Conservation (phyloP, 345 rosid species). For the Stellera chamaejasme region DNA sequence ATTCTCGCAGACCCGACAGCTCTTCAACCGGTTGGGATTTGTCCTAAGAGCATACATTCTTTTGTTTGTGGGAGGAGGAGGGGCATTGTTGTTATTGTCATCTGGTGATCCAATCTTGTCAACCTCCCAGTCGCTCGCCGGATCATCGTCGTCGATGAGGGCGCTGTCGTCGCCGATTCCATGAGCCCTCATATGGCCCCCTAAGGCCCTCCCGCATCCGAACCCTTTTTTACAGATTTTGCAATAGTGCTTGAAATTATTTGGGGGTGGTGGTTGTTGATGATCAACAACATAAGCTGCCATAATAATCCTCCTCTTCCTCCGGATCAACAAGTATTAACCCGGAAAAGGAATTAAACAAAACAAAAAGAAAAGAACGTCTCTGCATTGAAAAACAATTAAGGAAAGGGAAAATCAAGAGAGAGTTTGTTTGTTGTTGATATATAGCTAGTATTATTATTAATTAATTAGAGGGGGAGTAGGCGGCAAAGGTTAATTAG, state of each 20-base stretch:
- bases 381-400: neutral
- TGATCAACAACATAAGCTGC: slow-evolving; percentile 45
- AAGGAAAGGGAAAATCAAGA: slow-evolving; percentile 12
- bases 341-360: neutral
- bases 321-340: slow-evolving; percentile 3
- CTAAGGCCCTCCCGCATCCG: slow-evolving; percentile 61
- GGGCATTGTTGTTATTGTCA: neutral
- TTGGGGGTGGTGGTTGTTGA: slow-evolving; percentile 23
- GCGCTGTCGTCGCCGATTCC: slow-evolving; percentile 57
- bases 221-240: slow-evolving; percentile 73
- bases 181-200: slow-evolving; percentile 81
- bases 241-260: slow-evolving; percentile 44
- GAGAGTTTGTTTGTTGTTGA: slow-evolving; percentile 28
- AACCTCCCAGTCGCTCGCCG: slow-evolving; percentile 48
- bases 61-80: slow-evolving; percentile 35
- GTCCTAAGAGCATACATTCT: slow-evolving; percentile 63
- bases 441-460: too few relatives aligned
- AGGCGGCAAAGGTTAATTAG: slow-evolving; percentile 28
- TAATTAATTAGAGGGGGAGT: slow-evolving; percentile 15
- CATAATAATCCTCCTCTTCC: slow-evolving; percentile 12
- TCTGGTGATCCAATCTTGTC: slow-evolving; percentile 15
- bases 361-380: neutral
- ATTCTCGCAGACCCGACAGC: slow-evolving; percentile 57
- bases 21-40: slow-evolving; percentile 56
- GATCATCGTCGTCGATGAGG: slow-evolving; percentile 45